These are phyloP conservation scores for Neurospora sp. DNA, from an alignment of 495 filamentous ascomycete genomes.

Conservation along the genomic window DNA sequence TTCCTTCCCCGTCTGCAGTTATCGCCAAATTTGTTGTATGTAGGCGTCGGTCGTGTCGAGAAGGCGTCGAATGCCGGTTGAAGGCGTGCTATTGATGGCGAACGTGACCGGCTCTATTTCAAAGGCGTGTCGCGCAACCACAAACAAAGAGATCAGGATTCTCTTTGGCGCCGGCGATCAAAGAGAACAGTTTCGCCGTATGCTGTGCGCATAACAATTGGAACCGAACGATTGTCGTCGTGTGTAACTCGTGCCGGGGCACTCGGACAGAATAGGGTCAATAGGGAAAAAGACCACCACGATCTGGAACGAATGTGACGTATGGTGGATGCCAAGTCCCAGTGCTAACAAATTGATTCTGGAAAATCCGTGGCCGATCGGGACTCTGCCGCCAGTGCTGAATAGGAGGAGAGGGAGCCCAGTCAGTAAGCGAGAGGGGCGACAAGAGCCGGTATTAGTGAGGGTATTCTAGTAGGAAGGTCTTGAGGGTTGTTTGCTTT, in stretches of 20 bases:
- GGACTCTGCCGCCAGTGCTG: background rate
- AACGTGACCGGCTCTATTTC: background rate
- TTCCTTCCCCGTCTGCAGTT: background rate
- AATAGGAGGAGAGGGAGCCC: background rate
- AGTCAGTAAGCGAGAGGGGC: background rate
- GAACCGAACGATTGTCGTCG: background rate
- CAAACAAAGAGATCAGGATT: background rate
- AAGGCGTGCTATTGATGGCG: background rate
- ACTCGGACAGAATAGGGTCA: background rate
- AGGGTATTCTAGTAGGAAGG: background rate
- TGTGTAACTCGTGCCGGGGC: background rate
- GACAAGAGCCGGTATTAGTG: background rate
- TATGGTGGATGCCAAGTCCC: constrained; percentile 8
- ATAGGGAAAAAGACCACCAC: constrained; percentile 1
- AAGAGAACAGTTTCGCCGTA: background rate
- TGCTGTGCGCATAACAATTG: background rate
- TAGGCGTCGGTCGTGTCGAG: background rate
- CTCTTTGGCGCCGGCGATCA: background rate
- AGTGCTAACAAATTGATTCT: background rate
- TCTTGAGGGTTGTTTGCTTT: background rate
- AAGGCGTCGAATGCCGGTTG: background rate
- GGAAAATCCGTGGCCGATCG: background rate
- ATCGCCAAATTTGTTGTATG: background rate
- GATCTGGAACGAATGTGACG: constrained; percentile 5
- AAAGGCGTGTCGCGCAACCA: background rate